These are phyloP conservation scores for Fagus sylvatica DNA, from an alignment of 306 rosid species.

Conservation along the genomic window DNA sequence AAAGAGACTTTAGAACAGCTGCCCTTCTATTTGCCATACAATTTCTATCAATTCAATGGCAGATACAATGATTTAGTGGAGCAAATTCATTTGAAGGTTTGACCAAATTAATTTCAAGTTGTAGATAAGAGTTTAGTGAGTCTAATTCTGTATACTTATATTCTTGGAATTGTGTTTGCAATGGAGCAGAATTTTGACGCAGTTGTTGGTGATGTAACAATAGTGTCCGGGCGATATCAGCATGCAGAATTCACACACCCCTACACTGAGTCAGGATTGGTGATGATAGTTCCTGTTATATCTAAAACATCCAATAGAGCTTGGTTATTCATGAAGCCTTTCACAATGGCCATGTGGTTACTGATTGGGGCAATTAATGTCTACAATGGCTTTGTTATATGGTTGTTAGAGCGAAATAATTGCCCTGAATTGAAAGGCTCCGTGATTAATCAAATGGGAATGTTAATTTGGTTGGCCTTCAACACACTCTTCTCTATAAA, in stretches of 20 bases:
- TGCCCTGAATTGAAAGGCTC: slow-evolving; percentile 35
- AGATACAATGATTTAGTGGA: slow-evolving; percentile 41
- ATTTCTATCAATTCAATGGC: slow-evolving; percentile 31
- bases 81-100: slow-evolving; percentile 29
- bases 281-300: slow-evolving; percentile 45
- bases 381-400: slow-evolving; percentile 50
- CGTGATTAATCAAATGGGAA: slow-evolving; percentile 40
- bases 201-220: slow-evolving; percentile 48
- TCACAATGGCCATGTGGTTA: slow-evolving; percentile 47
- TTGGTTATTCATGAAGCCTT: slow-evolving; percentile 49
- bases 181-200: slow-evolving; percentile 46
- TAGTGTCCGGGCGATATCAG: slow-evolving; percentile 27
- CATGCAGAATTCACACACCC: slow-evolving; percentile 49
- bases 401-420: slow-evolving; percentile 47
- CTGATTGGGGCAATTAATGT: slow-evolving; percentile 22
- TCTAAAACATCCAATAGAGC: slow-evolving; percentile 23
- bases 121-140: too few species aligned
- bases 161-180: background rate
- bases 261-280: slow-evolving; percentile 44
- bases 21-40: slow-evolving; percentile 30
- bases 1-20: slow-evolving; percentile 21
- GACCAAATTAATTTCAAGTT: too few species aligned
- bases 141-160: background rate
- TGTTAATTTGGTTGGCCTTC: slow-evolving; percentile 42
- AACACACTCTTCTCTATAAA: slow-evolving; percentile 37